Evolutionary conservation across 768 basidiomycete genomes (phyloP).

Genomic region (Cubamyces sp.): DNA sequence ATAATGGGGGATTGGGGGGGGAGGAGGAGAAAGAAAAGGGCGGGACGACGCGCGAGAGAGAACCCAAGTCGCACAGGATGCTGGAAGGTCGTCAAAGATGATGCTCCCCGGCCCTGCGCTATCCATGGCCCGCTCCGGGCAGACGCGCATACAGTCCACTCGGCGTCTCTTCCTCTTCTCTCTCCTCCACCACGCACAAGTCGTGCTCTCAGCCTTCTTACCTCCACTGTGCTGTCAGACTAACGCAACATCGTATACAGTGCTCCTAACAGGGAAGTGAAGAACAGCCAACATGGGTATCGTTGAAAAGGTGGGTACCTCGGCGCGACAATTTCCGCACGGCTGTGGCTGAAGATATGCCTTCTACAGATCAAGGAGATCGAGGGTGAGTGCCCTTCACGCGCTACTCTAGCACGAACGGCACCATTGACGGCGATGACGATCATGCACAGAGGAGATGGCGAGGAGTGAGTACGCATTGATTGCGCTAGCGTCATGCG

Average conservation of each 20-base stretch:
- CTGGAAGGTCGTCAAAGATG: conserved; percentile 5
- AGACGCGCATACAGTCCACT: not conserved
- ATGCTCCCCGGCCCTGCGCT: conserved; percentile 5
- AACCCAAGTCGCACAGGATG: no score
- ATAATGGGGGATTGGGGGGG: conserved; percentile 5
- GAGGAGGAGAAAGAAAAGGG: conserved; percentile 4
- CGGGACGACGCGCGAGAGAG: not conserved
- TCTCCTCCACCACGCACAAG: conserved; percentile 7
- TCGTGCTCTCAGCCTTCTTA: not conserved
- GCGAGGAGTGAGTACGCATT: conserved; percentile 72
- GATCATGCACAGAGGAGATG: conserved; percentile 81
- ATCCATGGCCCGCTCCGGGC: not conserved
- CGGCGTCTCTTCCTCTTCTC: conserved; percentile 7
- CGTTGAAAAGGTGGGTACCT: conserved; percentile 10
- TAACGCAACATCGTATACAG: no score
- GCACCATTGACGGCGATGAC: not conserved
- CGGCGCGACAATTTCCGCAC: not conserved
- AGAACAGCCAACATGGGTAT: conserved; percentile 16
- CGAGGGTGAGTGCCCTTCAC: conserved; percentile 65
- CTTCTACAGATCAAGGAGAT: conserved; percentile 85
- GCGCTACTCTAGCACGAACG: not conserved
- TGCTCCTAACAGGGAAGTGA: no score
- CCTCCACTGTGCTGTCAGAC: not conserved
- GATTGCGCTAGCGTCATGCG: not conserved
- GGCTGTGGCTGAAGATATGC: conserved; percentile 8